Evolutionary conservation across 179 eudicot genomes (phyloP).

Genomic region (Sideroxylon spinosum): DNA sequence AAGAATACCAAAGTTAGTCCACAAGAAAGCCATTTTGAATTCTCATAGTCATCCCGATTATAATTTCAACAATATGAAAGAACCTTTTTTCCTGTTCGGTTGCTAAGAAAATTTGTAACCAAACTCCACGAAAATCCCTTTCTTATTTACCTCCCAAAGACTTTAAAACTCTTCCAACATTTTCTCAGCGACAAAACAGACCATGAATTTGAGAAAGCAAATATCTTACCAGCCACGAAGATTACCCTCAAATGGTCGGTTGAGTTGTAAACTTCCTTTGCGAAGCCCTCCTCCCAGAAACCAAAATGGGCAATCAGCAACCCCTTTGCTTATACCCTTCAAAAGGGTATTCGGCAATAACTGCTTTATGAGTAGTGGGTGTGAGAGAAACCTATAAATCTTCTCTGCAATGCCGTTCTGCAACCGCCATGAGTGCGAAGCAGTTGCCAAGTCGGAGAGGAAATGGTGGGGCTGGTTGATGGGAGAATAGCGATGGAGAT

Average conservation of each 20-base stretch:
- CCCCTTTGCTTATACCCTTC: conserved; percentile 26
- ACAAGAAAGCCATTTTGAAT: not conserved
- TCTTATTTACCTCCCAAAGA: not conserved
- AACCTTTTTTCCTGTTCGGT: conserved; percentile 8
- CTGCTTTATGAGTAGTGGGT: conserved; percentile 26
- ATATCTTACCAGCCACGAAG: conserved; percentile 32
- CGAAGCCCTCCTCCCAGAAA: conserved; percentile 16
- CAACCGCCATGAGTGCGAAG: conserved; percentile 26
- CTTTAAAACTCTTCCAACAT: not conserved
- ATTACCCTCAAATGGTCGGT: conserved; percentile 21
- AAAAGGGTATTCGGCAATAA: conserved; percentile 25
- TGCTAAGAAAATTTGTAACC: not conserved
- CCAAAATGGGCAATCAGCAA: conserved; percentile 22
- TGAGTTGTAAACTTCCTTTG: conserved; percentile 18
- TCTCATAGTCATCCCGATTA: not conserved
- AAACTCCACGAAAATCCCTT: not conserved
- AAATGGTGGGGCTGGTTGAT: conserved; percentile 17
- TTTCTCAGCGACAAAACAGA: conserved; percentile 5
- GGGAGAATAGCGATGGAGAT: conserved; percentile 6
- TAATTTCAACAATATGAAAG: not conserved
- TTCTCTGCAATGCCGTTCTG: conserved; percentile 9
- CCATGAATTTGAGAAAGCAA: not conserved
- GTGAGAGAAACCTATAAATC: conserved; percentile 32
- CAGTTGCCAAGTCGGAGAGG: conserved; percentile 18
- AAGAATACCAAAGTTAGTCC: too few species aligned